phyloP scores from a whole-genome alignment of 2,329 filamentous ascomycete species.

The Setomelanomma holmii region DNA sequence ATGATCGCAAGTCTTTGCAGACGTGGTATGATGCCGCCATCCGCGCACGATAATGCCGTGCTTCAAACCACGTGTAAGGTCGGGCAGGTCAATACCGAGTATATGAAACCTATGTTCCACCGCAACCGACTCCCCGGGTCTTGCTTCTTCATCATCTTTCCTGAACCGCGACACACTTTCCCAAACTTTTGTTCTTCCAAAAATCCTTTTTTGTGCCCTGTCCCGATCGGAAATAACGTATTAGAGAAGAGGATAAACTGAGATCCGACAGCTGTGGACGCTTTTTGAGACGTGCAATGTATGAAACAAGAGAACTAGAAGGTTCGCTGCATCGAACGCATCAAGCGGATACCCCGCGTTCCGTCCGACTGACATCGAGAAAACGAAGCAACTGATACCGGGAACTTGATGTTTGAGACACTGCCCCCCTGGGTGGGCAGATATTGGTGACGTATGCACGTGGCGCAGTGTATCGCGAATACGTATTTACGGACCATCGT shows the following conservation, averaged over 20 bases:
- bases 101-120: conserved; percentile 28
- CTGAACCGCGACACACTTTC: not conserved
- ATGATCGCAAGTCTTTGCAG: too few species aligned
- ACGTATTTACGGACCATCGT: not conserved
- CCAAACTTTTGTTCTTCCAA: not conserved
- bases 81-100: conserved; percentile 27
- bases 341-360: conserved; percentile 41
- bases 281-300: conserved; percentile 37
- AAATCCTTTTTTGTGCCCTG: conserved; percentile 13
- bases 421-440: conserved; percentile 12
- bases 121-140: conserved; percentile 17
- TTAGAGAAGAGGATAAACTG: conserved; percentile 17
- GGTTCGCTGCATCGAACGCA: conserved; percentile 36
- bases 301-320: conserved; percentile 35
- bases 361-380: conserved; percentile 33
- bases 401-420: conserved; percentile 30
- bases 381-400: conserved; percentile 33
- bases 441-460: conserved; percentile 29
- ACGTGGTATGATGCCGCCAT: not conserved
- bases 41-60: conserved; percentile 3
- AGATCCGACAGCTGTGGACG: conserved; percentile 14
- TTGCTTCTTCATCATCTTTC: conserved; percentile 2
- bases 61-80: conserved; percentile 20
- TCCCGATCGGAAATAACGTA: conserved; percentile 23
- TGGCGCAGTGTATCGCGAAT: conserved; percentile 31